phyloP scores from a whole-genome alignment of 164 flowering plant species.

The Hamamelis virginiana region DNA sequence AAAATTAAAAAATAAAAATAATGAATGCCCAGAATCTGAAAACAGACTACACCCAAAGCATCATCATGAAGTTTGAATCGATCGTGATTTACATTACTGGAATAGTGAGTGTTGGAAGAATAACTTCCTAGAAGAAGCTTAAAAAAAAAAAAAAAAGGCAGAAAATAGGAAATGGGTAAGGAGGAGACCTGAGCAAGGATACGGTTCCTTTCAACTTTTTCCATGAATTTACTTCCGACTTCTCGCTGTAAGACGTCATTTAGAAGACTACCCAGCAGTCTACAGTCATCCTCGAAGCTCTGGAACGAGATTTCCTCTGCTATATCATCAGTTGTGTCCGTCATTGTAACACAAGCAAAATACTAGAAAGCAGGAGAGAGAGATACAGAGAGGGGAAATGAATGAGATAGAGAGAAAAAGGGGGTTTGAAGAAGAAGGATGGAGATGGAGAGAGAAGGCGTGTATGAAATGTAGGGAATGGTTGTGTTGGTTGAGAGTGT shows the following conservation, averaged over 20 bases:
- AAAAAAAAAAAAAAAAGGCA: too few relatives aligned
- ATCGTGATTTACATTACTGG: too few relatives aligned
- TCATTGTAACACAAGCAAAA: conserved; percentile 34
- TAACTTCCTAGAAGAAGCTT: background rate
- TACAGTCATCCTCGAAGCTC: conserved; percentile 78
- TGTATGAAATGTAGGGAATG: background rate
- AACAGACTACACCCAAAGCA: too few relatives aligned
- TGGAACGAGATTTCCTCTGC: conserved; percentile 88
- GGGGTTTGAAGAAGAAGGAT: background rate
- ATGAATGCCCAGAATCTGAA: too few relatives aligned
- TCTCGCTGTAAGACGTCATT: conserved; percentile 75
- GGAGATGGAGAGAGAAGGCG: background rate
- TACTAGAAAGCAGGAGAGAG: background rate
- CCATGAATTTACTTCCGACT: conserved; percentile 55
- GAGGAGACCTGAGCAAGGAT: conserved; percentile 65
- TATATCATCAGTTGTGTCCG: conserved; percentile 84
- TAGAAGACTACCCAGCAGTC: conserved; percentile 63
- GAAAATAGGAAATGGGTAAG: background rate
- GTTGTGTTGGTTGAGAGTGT: too few relatives aligned
- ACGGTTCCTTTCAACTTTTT: conserved; percentile 58
- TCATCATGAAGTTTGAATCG: too few relatives aligned
- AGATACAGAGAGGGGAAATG: background rate
- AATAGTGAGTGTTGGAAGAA: too few relatives aligned
- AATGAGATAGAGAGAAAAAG: background rate
- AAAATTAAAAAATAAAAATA: background rate